A percentile compares a stretch with the other conserved stretches of the same genome.
These are phyloP conservation scores for Pseudocercospora ulei DNA, from an alignment of 2,329 filamentous ascomycete species.

Conservation along the genomic window DNA sequence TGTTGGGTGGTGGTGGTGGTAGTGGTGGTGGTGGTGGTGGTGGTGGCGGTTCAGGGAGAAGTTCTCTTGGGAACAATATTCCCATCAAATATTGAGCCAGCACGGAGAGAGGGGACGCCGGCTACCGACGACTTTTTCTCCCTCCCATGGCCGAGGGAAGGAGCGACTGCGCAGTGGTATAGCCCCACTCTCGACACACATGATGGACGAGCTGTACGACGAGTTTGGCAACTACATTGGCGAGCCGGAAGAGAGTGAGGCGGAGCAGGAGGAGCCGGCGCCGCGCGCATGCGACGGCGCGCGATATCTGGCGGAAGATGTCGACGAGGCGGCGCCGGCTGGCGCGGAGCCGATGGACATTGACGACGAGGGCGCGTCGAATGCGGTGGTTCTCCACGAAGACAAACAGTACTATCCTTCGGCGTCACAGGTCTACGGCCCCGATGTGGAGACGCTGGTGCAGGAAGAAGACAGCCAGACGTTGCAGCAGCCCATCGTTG, in stretches of 20 bases:
- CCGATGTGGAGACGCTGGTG: conserved; percentile 88
- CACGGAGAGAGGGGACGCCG: too few relatives aligned
- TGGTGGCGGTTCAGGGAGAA: neutral
- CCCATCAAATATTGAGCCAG: too few relatives aligned
- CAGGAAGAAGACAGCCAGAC: conserved; percentile 96
- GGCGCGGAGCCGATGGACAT: conserved; percentile 89
- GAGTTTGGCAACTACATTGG: conserved; percentile 99
- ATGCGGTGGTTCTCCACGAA: conserved; percentile 95
- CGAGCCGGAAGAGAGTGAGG: conserved; percentile 79
- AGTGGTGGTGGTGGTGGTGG: neutral
- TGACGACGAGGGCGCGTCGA: conserved; percentile 81
- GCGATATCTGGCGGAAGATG: conserved; percentile 62
- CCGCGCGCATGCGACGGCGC: conserved; percentile 63
- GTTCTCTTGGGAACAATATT: conserved; percentile 3
- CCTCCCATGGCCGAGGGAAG: too few relatives aligned
- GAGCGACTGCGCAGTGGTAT: conserved; percentile 2
- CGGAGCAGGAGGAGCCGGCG: conserved; percentile 71
- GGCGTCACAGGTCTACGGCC: conserved; percentile 89
- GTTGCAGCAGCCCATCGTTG: conserved; percentile 83
- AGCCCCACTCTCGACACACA: conserved; percentile 27
- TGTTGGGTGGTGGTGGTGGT: conserved; percentile 34
- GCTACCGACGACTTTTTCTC: too few relatives aligned
- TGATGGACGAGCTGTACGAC: conserved; percentile 94
- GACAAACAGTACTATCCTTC: conserved; percentile 99
- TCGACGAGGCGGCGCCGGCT: conserved; percentile 43